These are phyloP conservation scores for Solanum peruvianum DNA, from an alignment of 257 asterid genomes.

Conservation along the genomic window DNA sequence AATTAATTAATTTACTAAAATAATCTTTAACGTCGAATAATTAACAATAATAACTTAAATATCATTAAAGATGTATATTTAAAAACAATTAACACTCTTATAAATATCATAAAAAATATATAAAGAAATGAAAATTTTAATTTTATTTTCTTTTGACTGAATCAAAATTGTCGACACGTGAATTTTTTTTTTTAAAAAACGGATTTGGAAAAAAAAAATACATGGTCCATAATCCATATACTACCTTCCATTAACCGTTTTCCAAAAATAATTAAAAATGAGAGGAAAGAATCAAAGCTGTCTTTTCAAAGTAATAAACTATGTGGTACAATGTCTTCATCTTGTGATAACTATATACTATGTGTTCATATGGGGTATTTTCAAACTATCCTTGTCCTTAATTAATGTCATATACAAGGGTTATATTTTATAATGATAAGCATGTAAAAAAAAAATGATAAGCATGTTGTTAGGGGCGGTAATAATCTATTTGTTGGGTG, in stretches of 20 bases:
- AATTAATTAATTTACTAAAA: too few species aligned
- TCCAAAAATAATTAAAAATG: not conserved
- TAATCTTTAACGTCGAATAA: too few species aligned
- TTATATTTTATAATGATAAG: not conserved
- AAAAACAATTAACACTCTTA: not conserved
- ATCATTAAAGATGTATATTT: too few species aligned
- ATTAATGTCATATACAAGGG: not conserved
- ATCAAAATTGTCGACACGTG: not conserved
- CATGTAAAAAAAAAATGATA: not conserved
- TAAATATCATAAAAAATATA: too few species aligned
- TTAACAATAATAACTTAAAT: too few species aligned
- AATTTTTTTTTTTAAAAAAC: too few species aligned
- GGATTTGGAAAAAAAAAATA: not conserved
- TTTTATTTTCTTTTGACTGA: too few species aligned
- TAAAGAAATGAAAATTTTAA: too few species aligned
- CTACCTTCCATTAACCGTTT: not conserved
- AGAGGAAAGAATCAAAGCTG: not conserved
- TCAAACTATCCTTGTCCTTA: not conserved
- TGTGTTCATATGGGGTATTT: not conserved
- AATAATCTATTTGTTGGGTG: not conserved
- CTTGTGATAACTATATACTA: not conserved
- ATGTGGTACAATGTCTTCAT: not conserved
- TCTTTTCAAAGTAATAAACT: not conserved
- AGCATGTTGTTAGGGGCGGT: not conserved
- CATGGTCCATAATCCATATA: not conserved